Evolutionary conservation across 148 eudicot species (phyloP).

Genomic region (Hydrangea macrophylla): DNA sequence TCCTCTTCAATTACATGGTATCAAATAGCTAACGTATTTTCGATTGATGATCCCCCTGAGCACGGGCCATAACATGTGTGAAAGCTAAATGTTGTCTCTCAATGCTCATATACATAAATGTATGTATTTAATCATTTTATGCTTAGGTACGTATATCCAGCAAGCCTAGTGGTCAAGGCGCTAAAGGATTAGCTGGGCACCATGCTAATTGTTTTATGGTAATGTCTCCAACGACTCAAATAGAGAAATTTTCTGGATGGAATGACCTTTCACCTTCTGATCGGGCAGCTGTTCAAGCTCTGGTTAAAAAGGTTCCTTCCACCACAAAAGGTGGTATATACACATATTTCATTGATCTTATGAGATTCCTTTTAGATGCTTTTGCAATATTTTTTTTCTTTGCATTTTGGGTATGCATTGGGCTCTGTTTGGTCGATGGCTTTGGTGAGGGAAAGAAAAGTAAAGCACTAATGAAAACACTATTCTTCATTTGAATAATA

Average conservation of each 20-base stretch:
- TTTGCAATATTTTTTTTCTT: too few relatives aligned
- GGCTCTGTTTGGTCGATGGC: too few relatives aligned
- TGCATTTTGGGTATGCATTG: too few relatives aligned
- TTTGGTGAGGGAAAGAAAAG: too few relatives aligned
- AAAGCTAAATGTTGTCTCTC: too few relatives aligned
- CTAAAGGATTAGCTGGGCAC: conserved; percentile 76
- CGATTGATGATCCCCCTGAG: background rate
- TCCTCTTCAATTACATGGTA: too few relatives aligned
- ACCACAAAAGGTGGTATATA: conserved; percentile 37
- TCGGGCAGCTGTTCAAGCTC: conserved; percentile 47
- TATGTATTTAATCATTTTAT: conserved; percentile 3
- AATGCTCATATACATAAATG: too few relatives aligned
- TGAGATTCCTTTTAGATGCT: too few relatives aligned
- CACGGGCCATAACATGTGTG: too few relatives aligned
- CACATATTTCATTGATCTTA: conserved; percentile 5
- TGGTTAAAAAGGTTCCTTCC: conserved; percentile 49
- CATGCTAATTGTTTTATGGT: conserved; percentile 80
- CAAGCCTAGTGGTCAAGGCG: conserved; percentile 77
- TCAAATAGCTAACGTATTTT: background rate
- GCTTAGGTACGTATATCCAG: conserved; percentile 80
- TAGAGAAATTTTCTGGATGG: conserved; percentile 78
- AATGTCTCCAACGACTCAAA: conserved; percentile 42
- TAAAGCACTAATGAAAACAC: too few relatives aligned
- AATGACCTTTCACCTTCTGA: conserved; percentile 55
- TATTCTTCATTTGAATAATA: too few relatives aligned